Percentiles rank a stretch among this genome's conserved stretches.
These are phyloP conservation scores for Gossypium gossypioides DNA, from an alignment of 441 rosid genomes.

Conservation along the genomic window DNA sequence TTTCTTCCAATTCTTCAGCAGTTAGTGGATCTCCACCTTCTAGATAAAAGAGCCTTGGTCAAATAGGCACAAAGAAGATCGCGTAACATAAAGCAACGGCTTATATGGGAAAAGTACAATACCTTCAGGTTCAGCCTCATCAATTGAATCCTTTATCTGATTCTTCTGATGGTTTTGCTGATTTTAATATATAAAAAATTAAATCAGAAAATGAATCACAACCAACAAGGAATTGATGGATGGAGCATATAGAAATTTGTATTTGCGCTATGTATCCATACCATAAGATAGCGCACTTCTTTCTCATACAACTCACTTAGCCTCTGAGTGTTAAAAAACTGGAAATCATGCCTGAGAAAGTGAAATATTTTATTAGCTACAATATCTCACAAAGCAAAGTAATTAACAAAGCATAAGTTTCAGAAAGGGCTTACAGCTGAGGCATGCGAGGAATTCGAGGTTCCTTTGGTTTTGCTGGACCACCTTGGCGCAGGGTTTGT, in stretches of 20 bases:
- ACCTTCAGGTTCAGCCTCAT: slow-evolving; percentile 98
- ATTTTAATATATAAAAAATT: slow-evolving; percentile 11
- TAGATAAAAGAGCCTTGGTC: slow-evolving; percentile 24
- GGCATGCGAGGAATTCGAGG: slow-evolving; percentile 99
- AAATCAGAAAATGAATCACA: not conserved
- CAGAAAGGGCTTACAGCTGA: slow-evolving; percentile 54
- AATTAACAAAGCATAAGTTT: not conserved
- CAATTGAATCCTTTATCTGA: slow-evolving; percentile 84
- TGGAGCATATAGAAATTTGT: not conserved
- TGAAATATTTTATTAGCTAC: slow-evolving; percentile 1
- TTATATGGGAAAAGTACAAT: slow-evolving; percentile 2
- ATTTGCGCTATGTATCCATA: slow-evolving; percentile 25
- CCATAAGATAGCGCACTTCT: slow-evolving; percentile 97
- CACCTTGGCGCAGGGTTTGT: slow-evolving; percentile 96
- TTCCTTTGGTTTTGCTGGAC: slow-evolving; percentile 88
- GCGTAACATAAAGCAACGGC: slow-evolving; percentile 4
- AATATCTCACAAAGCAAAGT: slow-evolving; percentile 1
- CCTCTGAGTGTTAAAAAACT: slow-evolving; percentile 93
- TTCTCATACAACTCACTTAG: slow-evolving; percentile 89
- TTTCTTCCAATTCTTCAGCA: slow-evolving; percentile 93
- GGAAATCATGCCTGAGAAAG: slow-evolving; percentile 82
- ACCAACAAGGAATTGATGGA: not conserved
- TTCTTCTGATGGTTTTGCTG: slow-evolving; percentile 96
- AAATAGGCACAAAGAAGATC: slow-evolving; percentile 12
- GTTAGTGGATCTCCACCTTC: slow-evolving; percentile 88